These are phyloP conservation scores for Prunus yedoensis DNA, from an alignment of 331 rosid species.

Conservation along the genomic window DNA sequence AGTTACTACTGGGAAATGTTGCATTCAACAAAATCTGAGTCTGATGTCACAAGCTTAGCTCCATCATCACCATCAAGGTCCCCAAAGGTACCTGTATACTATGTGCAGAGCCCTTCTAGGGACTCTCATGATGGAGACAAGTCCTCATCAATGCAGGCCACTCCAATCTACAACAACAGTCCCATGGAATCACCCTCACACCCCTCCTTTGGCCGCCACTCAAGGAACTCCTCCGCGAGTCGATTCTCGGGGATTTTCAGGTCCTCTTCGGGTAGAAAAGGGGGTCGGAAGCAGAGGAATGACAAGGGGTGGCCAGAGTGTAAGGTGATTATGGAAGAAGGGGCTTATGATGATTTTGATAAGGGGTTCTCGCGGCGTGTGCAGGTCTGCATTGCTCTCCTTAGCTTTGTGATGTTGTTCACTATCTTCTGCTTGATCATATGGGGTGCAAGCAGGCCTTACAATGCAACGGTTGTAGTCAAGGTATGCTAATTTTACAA, in stretches of 20 bases:
- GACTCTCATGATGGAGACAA: constrained; percentile 93
- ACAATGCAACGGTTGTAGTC: constrained; percentile 57
- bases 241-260: constrained; percentile 85
- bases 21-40: constrained; percentile 77
- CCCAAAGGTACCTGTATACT: constrained; percentile 75
- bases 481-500: constrained; percentile 45
- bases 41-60: constrained; percentile 84
- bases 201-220: constrained; percentile 86
- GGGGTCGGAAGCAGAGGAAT: constrained; percentile 54
- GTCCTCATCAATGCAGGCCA: constrained; percentile 80
- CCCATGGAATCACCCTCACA: constrained; percentile 96
- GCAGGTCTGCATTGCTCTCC: constrained; percentile 58
- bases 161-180: constrained; percentile 83
- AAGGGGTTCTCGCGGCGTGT: constrained; percentile 48
- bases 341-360: constrained; percentile 64
- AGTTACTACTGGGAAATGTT: constrained; percentile 23
- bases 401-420: constrained; percentile 63
- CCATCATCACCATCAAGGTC: constrained; percentile 94
- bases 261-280: constrained; percentile 83
- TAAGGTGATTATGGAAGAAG: constrained; percentile 85
- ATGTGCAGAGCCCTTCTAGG: constrained; percentile 92
- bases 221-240: constrained; percentile 88
- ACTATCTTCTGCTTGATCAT: constrained; percentile 81
- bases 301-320: constrained; percentile 98
- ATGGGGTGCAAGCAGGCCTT: constrained; percentile 94